These are phyloP conservation scores for Gracilaria caudata DNA, from an alignment of 23 red algal species.

Conservation along the genomic window DNA sequence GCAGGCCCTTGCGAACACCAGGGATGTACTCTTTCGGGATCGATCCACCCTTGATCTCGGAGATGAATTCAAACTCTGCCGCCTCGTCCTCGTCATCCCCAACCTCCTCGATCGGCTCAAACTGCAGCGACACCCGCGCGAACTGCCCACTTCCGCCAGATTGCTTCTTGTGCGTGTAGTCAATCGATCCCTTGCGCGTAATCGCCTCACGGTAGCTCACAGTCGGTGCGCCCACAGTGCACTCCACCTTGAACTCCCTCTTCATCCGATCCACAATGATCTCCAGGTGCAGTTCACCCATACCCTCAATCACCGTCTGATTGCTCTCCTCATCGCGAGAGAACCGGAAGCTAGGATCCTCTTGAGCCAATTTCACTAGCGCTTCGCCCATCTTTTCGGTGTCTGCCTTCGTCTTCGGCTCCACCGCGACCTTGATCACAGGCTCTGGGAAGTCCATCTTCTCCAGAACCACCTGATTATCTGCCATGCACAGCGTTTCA, in stretches of 20 bases:
- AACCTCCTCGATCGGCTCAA: slow-evolving; percentile 79
- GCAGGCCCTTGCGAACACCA: slow-evolving; percentile 89
- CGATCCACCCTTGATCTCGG: slow-evolving; percentile 97
- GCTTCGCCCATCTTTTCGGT: slow-evolving; percentile 96
- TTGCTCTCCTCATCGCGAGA: slow-evolving; percentile 96
- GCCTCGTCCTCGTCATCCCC: slow-evolving; percentile 20
- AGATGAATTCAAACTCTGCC: slow-evolving; percentile 87
- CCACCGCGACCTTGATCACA: slow-evolving; percentile 97
- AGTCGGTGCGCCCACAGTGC: slow-evolving; percentile 94
- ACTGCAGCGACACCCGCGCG: slow-evolving; percentile 85
- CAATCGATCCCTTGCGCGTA: slow-evolving; percentile 74
- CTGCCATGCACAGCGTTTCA: slow-evolving; percentile 90
- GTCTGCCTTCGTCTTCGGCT: slow-evolving; percentile 97
- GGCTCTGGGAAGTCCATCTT: slow-evolving; percentile 99
- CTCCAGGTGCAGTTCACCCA: slow-evolving; percentile 99
- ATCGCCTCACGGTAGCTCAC: slow-evolving; percentile 98
- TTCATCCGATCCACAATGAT: slow-evolving; percentile 99
- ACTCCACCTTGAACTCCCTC: slow-evolving; percentile 97
- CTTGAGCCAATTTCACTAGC: slow-evolving; percentile 89
- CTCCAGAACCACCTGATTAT: slow-evolving; percentile 93
- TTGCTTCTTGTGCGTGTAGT: slow-evolving; percentile 99
- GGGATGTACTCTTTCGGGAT: slow-evolving; percentile 96
- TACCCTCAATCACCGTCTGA: slow-evolving; percentile 98
- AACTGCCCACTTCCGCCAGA: slow-evolving; percentile 98
- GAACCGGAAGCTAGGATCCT: slow-evolving; percentile 98